phyloP scores from a whole-genome alignment of 176 grass and related monocot species.

The Carex myosuroides region DNA sequence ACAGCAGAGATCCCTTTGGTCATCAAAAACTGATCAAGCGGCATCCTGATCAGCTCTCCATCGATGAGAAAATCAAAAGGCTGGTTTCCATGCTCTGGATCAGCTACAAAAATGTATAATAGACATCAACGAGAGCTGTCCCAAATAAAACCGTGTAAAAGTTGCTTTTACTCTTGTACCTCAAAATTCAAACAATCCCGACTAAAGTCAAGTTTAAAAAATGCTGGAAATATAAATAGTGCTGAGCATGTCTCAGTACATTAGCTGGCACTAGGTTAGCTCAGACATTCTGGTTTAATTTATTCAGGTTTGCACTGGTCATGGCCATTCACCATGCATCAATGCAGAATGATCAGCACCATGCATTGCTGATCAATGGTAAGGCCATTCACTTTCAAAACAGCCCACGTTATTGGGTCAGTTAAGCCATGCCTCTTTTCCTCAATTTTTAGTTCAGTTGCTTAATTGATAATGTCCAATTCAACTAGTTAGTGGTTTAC shows the following conservation, averaged over 20 bases:
- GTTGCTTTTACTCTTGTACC: background rate
- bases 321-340: background rate
- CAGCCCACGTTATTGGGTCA: background rate
- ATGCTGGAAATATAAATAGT: background rate
- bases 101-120: slow-evolving; percentile 24
- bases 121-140: background rate
- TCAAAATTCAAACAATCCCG: background rate
- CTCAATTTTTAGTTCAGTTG: background rate
- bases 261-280: background rate
- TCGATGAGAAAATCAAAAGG: slow-evolving; percentile 88
- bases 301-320: background rate
- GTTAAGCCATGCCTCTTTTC: background rate
- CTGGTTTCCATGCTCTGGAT: slow-evolving; percentile 50
- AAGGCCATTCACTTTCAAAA: background rate
- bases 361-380: background rate
- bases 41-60: slow-evolving; percentile 74
- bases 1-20: slow-evolving; percentile 90
- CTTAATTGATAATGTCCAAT: background rate
- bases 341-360: background rate
- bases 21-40: slow-evolving; percentile 66
- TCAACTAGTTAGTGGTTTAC: background rate
- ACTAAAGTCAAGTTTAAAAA: background rate
- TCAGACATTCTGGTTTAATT: background rate
- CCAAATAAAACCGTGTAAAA: background rate
- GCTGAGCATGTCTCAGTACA: background rate